Evolutionary conservation across 2,329 filamentous ascomycete genomes (phyloP).

Genomic region (Cryphonectria japonica): DNA sequence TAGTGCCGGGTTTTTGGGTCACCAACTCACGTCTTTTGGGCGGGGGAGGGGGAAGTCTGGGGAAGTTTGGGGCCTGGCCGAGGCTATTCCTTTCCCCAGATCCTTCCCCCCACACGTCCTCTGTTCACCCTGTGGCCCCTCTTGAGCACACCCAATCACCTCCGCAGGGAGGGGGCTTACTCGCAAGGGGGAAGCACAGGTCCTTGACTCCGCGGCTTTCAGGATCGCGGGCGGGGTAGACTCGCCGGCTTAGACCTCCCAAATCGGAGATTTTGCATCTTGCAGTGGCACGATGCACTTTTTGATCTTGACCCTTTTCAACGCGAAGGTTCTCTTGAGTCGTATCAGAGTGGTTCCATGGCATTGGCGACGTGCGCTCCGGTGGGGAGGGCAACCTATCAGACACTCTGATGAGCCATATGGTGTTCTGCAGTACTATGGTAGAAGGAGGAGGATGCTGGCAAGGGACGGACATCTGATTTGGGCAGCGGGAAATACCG

Average conservation of each 20-base stretch:
- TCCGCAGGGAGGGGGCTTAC: neutral
- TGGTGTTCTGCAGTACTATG: neutral
- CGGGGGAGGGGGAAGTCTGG: neutral
- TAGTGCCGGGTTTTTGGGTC: neutral
- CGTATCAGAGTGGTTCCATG: neutral
- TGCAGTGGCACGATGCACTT: neutral
- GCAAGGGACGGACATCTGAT: neutral
- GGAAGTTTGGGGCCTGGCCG: neutral
- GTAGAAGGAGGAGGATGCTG: neutral
- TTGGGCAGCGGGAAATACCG: neutral
- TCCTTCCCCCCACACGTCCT: neutral
- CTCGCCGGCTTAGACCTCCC: neutral
- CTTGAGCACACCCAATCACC: neutral
- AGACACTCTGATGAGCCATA: neutral
- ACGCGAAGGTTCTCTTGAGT: neutral
- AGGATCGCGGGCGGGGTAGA: neutral
- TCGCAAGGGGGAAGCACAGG: neutral
- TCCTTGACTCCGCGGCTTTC: conserved; percentile 1
- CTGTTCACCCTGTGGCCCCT: neutral
- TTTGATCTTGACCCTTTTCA: neutral
- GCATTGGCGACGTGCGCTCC: neutral
- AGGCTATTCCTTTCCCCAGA: neutral
- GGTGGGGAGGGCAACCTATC: neutral
- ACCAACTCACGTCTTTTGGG: neutral
- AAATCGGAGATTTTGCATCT: neutral